These are phyloP conservation scores for Kwoniella bestiolae DNA, from an alignment of 768 basidiomycete genomes.

Conservation along the genomic window DNA sequence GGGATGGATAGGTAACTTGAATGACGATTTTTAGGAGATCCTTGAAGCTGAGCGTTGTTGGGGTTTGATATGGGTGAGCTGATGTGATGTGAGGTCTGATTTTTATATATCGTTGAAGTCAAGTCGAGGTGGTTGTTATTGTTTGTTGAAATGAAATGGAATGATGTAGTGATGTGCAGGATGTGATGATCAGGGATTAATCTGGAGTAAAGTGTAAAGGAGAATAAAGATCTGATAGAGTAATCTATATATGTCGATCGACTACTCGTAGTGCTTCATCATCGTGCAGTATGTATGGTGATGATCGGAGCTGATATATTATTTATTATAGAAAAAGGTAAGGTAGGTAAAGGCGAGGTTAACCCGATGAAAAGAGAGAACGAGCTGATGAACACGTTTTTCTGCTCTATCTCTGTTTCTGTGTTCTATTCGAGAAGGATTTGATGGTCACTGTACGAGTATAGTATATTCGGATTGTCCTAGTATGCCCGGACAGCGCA, in stretches of 20 bases:
- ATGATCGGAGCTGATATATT: no score
- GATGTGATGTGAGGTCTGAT: background rate
- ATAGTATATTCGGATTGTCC: no score
- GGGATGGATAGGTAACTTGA: background rate
- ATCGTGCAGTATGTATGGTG: no score
- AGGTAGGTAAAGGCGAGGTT: background rate
- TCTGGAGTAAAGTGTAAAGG: background rate
- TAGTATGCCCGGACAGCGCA: no score
- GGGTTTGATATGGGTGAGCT: no score
- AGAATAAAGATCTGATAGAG: background rate
- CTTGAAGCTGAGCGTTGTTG: no score
- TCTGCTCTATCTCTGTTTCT: no score
- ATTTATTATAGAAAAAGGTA: background rate
- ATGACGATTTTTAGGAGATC: no score
- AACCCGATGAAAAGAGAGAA: background rate
- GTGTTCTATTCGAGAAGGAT: no score
- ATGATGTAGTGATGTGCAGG: no score
- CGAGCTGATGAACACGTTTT: background rate
- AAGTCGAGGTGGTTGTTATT: background rate
- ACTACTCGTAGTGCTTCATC: background rate
- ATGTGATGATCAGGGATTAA: background rate
- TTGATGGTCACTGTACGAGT: no score
- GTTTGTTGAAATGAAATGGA: no score
- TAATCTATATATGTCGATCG: background rate
- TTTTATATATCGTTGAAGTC: background rate